These are phyloP conservation scores for Drosera capensis DNA, from an alignment of 148 eudicot species.

Conservation along the genomic window DNA sequence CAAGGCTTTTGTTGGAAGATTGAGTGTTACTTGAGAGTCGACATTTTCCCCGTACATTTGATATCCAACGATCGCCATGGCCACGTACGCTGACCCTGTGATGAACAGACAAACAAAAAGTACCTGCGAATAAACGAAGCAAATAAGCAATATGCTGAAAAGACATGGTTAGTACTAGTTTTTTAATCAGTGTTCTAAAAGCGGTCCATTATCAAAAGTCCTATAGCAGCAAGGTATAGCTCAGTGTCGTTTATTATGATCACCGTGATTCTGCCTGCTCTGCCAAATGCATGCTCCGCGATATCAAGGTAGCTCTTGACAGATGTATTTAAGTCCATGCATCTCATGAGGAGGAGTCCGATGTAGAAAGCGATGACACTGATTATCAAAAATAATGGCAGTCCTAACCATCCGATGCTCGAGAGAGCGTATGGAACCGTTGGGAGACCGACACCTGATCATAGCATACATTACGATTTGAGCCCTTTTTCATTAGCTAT, in stretches of 20 bases:
- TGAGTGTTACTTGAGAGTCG: constrained; percentile 15
- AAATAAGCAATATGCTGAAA: no score
- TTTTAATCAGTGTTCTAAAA: no score
- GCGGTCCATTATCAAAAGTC: constrained; percentile 17
- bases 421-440: constrained; percentile 25
- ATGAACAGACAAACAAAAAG: constrained; percentile 13
- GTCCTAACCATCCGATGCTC: constrained; percentile 23
- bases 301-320: constrained; percentile 13
- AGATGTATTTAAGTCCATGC: constrained; percentile 13
- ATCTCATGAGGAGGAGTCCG: constrained; percentile 11
- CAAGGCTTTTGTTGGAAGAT: constrained; percentile 12
- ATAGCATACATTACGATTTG: background rate
- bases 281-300: constrained; percentile 22
- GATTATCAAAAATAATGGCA: constrained; percentile 10
- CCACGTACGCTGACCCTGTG: constrained; percentile 9
- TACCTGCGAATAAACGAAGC: constrained; percentile 9
- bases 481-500: background rate
- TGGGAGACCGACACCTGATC: constrained; percentile 21
- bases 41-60: constrained; percentile 20
- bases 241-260: constrained; percentile 17
- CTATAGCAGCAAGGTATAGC: constrained; percentile 17
- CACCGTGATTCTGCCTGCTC: constrained; percentile 13
- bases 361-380: constrained; percentile 14
- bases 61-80: constrained; percentile 14
- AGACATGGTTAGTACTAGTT: constrained; percentile 21